Conservation (phyloP, 228 moss, liverwort and hornwort species). For the Sphagnum magellanicum region DNA sequence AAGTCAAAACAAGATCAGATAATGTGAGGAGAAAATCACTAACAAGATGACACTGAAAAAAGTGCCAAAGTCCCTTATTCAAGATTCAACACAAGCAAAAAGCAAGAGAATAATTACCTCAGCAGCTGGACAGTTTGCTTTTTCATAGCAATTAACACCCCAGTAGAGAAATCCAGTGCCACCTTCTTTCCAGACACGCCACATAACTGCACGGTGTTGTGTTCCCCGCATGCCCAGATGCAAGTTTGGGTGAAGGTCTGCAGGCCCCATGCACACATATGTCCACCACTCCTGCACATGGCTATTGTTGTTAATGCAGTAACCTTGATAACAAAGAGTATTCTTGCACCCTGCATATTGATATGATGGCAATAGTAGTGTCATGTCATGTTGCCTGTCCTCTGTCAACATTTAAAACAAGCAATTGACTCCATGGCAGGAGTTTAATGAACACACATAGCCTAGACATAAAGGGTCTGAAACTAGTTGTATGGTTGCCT, state of each 20-base stretch:
- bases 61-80: too few relatives aligned
- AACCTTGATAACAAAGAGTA: neutral
- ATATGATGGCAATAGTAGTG: neutral
- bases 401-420: too few relatives aligned
- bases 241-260: constrained; percentile 89
- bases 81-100: too few relatives aligned
- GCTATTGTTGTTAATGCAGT: neutral
- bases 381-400: too few relatives aligned
- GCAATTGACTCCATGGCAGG: too few relatives aligned
- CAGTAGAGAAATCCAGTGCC: constrained; percentile 86
- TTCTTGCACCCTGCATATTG: neutral
- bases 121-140: constrained; percentile 59
- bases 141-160: constrained; percentile 93
- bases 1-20: neutral
- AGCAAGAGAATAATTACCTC: constrained; percentile 38
- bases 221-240: constrained; percentile 92
- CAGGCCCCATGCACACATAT: constrained; percentile 93
- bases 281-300: constrained; percentile 87
- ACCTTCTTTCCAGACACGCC: constrained; percentile 95
- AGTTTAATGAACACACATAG: too few relatives aligned
- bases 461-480: too few relatives aligned
- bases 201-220: constrained; percentile 83
- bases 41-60: too few relatives aligned
- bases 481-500: neutral
- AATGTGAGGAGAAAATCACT: neutral